phyloP scores from a whole-genome alignment of 1,139 yeast genomes.

The Diutina neorugosa region DNA sequence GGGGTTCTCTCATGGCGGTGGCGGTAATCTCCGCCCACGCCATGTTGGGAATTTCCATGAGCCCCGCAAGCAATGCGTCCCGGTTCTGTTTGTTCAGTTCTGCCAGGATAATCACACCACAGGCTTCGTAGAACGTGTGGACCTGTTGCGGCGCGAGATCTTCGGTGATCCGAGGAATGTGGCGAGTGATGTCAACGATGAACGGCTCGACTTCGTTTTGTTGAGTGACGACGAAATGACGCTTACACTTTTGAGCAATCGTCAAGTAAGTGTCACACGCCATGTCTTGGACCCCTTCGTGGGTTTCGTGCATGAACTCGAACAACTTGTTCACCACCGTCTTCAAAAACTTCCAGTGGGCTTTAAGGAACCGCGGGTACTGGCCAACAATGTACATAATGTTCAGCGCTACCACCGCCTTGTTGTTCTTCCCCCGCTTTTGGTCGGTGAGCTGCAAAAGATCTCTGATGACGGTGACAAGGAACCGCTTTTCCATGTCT shows the following conservation, averaged over 20 bases:
- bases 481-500: slow-evolving; percentile 89
- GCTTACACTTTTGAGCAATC: slow-evolving; percentile 87
- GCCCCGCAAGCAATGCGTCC: slow-evolving; percentile 60
- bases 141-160: slow-evolving; percentile 96
- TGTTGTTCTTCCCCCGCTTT: slow-evolving; percentile 95
- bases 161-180: slow-evolving; percentile 75
- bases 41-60: slow-evolving; percentile 85
- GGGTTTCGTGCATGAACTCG: slow-evolving; percentile 99
- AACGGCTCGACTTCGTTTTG: slow-evolving; percentile 85
- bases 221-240: slow-evolving; percentile 86
- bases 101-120: slow-evolving; percentile 88
- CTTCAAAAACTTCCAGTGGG: slow-evolving; percentile 95
- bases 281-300: slow-evolving; percentile 99
- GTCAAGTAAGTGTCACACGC: slow-evolving; percentile 98
- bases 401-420: slow-evolving; percentile 97
- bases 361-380: slow-evolving; percentile 91
- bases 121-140: slow-evolving; percentile 94
- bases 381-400: slow-evolving; percentile 99
- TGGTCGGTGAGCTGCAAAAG: slow-evolving; percentile 82
- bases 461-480: slow-evolving; percentile 88
- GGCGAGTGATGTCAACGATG: slow-evolving; percentile 76
- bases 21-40: slow-evolving; percentile 90
- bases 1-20: slow-evolving; percentile 85
- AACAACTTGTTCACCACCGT: slow-evolving; percentile 91
- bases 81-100: slow-evolving; percentile 54